phyloP scores from a whole-genome alignment of 75 land plant species.

The Sequoiadendron giganteum region DNA sequence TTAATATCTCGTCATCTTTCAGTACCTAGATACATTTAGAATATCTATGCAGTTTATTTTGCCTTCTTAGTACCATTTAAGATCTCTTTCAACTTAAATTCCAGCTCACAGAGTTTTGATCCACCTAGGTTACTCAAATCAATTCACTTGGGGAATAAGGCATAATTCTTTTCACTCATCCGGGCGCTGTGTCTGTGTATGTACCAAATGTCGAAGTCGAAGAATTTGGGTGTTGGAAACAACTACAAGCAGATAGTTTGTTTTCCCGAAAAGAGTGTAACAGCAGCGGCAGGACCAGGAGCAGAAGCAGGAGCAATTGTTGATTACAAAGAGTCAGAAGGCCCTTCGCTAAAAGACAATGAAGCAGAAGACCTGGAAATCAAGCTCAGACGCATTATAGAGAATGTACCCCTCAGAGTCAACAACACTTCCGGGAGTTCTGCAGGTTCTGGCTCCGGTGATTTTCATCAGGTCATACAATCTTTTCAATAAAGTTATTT shows the following conservation, averaged over 20 bases:
- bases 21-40: no score
- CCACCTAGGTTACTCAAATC: no score
- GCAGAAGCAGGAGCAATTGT: slow-evolving; percentile 31
- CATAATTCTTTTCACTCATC: no score
- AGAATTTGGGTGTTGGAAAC: slow-evolving; percentile 2
- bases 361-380: slow-evolving; percentile 89
- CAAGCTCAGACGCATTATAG: slow-evolving; percentile 88
- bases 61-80: no score
- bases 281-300: not conserved
- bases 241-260: not conserved
- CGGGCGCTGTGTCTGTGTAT: not conserved
- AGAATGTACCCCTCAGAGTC: slow-evolving; percentile 93
- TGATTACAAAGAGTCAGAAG: slow-evolving; percentile 38
- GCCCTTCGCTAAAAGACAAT: slow-evolving; percentile 17
- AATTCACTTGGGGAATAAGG: not conserved
- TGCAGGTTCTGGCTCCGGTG: slow-evolving; percentile 98
- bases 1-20: no score
- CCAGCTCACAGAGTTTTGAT: no score
- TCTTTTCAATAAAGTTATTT: no score
- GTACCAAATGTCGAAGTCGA: not conserved
- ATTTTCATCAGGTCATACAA: slow-evolving; percentile 81
- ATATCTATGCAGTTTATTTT: no score
- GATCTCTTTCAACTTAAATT: no score
- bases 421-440: slow-evolving; percentile 96
- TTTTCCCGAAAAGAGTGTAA: not conserved